phyloP scores from a whole-genome alignment of 2,329 filamentous ascomycete species.

The Ploettnerulaceae sp. region DNA sequence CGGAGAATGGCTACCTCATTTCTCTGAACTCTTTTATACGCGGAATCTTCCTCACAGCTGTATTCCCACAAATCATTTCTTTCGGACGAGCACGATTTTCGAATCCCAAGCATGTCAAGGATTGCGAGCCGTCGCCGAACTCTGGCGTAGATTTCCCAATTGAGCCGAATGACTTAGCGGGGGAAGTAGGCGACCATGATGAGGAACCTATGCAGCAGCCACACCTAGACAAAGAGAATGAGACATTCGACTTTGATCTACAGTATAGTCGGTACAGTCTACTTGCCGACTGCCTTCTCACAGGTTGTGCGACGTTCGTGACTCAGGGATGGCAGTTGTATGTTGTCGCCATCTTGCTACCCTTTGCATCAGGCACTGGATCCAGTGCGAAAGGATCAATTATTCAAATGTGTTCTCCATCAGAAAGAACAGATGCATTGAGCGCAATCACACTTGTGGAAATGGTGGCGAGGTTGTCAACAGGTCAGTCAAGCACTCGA shows the following conservation, averaged over 20 bases:
- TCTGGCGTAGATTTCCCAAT: not conserved
- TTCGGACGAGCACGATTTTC: slow-evolving; percentile 36
- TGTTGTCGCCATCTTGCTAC: slow-evolving; percentile 57
- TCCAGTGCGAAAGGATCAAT: slow-evolving; percentile 70
- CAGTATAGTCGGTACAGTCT: slow-evolving; percentile 63
- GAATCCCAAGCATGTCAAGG: slow-evolving; percentile 2
- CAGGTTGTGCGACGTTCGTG: slow-evolving; percentile 57
- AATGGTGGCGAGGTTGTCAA: slow-evolving; percentile 60
- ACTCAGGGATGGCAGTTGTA: slow-evolving; percentile 65
- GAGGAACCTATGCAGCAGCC: slow-evolving; percentile 14
- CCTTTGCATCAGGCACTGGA: slow-evolving; percentile 64
- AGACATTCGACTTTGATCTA: slow-evolving; percentile 56
- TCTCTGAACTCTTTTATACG: slow-evolving; percentile 41
- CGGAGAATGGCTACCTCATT: slow-evolving; percentile 42
- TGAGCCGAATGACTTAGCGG: slow-evolving; percentile 31
- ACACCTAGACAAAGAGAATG: slow-evolving; percentile 18
- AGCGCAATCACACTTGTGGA: slow-evolving; percentile 66
- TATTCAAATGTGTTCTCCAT: slow-evolving; percentile 60
- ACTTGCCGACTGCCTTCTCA: slow-evolving; percentile 59
- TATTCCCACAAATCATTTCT: slow-evolving; percentile 42
- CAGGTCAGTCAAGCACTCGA: slow-evolving; percentile 11
- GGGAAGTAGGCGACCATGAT: slow-evolving; percentile 13
- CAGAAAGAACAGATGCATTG: slow-evolving; percentile 60
- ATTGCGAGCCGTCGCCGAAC: not conserved
- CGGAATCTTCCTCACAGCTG: slow-evolving; percentile 40